Evolutionary conservation across 306 rosid species (phyloP), one percentile per base, ranked within the genome.

Genomic region (Rosa chinensis): DNA sequence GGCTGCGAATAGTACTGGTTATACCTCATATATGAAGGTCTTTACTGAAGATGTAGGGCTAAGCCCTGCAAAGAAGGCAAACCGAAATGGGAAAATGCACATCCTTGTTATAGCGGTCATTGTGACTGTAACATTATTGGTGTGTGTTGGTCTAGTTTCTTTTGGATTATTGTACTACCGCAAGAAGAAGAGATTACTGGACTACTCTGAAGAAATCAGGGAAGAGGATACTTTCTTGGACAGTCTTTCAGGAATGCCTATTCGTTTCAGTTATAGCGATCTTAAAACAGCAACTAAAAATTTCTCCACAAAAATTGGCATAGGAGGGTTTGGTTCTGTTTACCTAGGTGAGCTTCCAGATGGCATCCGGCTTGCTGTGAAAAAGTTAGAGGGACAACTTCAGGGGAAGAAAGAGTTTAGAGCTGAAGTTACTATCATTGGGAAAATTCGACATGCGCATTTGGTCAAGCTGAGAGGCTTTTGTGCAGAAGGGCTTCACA

Each of bases 401-500:
- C 83, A 82, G 43, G 85, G 88, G n/a, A 68, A 32, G 63, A 82
- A 77, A 48, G 85, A 85, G 28, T 85, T 85, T 39, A 64, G 77
- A 81, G 78, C 88, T 66, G 88, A 85, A 77, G 85, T 82, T 23
- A 58, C 81, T 20, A 69, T 82, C n/a, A 82, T 85, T 70, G 85
- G 85, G 8, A 76, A 66, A 32, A 75, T 74, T 47, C 81, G 80
- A 44, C 85, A 85, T 85, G 85, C 79, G 21, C 82, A 85, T 82
- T 59, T 74, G 52, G 83, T 79, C 47, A 79, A 76, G 53, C 79
- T 78, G 40, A 78, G 73, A 75, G 85, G 85, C 21, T 75, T 78
- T 79, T 92, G 97, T 48, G 90, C 91, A 3, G 93, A 90, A 81
- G 89, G 93, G 68, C 82, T 80, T 50, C 94, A 90, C 62, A 84